Percentiles rank a stretch among this genome's conserved stretches.
These are phyloP conservation scores for Alternaria metachromatica DNA, from an alignment of 2,329 filamentous ascomycete genomes.

Conservation along the genomic window DNA sequence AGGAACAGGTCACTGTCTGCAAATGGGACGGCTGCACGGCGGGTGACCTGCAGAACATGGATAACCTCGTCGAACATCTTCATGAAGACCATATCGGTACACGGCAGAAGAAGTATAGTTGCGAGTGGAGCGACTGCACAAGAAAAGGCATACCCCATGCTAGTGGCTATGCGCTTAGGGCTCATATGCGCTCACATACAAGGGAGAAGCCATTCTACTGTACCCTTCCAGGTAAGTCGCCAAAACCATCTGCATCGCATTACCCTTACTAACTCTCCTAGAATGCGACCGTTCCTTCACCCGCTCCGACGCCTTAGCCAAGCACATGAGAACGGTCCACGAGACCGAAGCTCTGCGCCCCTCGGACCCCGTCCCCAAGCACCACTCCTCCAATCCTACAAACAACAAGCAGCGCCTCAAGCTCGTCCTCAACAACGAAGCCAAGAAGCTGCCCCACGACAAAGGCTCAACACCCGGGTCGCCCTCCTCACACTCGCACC, in stretches of 20 bases:
- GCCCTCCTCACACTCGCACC: conserved; percentile 37
- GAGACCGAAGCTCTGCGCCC: conserved; percentile 93
- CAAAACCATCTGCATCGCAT: accelerated
- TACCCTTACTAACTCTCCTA: conserved; percentile 45
- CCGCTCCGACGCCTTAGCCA: conserved; percentile 90
- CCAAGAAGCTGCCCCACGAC: conserved; percentile 37
- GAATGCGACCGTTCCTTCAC: conserved; percentile 98
- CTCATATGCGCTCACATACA: conserved; percentile 97
- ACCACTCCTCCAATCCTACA: conserved; percentile 56
- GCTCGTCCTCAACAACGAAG: conserved; percentile 50
- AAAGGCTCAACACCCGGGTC: conserved; percentile 46
- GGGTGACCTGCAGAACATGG: conserved; percentile 58
- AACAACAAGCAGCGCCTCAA: conserved; percentile 56
- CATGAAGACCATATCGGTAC: conserved; percentile 94
- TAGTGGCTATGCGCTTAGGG: conserved; percentile 92
- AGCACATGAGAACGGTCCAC: conserved; percentile 98
- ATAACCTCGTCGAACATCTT: conserved; percentile 59
- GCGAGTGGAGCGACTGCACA: conserved; percentile 91
- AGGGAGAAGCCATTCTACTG: conserved; percentile 99
- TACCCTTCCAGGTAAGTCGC: conserved; percentile 79
- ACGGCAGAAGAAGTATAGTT: conserved; percentile 95
- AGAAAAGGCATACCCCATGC: conserved; percentile 91
- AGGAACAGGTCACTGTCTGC: conserved; percentile 57
- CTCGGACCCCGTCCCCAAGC: conserved; percentile 73
- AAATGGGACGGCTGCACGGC: conserved; percentile 60